Conservation (phyloP, 805 yeast genomes). For the Isabelozyma gotoi region DNA sequence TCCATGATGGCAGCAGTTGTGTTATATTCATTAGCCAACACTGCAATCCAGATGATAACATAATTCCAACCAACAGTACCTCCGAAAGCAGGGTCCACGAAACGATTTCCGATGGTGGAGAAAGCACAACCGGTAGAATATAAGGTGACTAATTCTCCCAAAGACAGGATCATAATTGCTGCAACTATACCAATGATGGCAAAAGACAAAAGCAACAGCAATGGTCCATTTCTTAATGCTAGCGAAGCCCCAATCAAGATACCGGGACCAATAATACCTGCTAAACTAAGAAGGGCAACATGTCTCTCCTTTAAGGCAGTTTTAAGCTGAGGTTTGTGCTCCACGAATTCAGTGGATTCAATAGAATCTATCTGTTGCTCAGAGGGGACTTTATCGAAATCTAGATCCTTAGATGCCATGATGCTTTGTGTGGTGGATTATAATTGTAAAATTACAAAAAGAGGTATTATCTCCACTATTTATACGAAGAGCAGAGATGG, state of each 20-base stretch:
- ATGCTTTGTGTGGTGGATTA: too few species aligned
- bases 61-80: conserved; percentile 55
- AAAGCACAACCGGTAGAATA: conserved; percentile 54
- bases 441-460: too few species aligned
- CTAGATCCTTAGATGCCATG: too few species aligned
- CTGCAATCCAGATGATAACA: conserved; percentile 57
- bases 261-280: conserved; percentile 65
- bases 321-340: conserved; percentile 35
- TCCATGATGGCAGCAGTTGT: conserved; percentile 49
- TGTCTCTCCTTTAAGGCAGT: conserved; percentile 51
- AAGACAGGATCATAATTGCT: conserved; percentile 51
- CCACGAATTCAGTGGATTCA: conserved; percentile 6
- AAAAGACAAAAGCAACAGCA: conserved; percentile 51
- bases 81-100: conserved; percentile 56
- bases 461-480: too few species aligned
- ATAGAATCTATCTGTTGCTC: background rate
- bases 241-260: conserved; percentile 52
- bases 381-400: too few species aligned
- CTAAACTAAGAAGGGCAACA: conserved; percentile 50
- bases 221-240: conserved; percentile 52
- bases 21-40: conserved; percentile 55
- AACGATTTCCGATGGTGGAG: conserved; percentile 50
- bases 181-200: conserved; percentile 54
- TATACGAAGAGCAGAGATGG: too few species aligned
- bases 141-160: conserved; percentile 56